Evolutionary conservation across 257 asterid genomes (phyloP), one percentile per base, ranked within the genome.

Genomic region (Lantana camara): DNA sequence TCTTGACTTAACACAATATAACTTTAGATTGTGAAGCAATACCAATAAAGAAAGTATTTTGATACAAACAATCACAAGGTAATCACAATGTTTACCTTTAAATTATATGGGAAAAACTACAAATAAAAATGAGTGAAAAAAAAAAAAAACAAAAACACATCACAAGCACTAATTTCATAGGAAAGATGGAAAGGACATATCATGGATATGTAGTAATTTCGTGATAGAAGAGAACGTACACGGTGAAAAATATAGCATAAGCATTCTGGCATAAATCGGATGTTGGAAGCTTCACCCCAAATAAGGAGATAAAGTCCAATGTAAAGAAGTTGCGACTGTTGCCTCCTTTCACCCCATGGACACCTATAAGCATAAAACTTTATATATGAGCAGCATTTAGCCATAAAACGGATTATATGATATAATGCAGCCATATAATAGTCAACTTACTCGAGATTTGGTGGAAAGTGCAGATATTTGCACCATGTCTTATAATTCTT

Each of bases 211-310:
- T 40, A 38, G 9, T 24, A 44, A 60, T 42, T 58, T 57, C 24
- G 42, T 48, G 23, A 60, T 24, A 63, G 49, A 72, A 74, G 64
- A 71, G 67, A 78, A 61, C 91, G 32, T 88, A 94, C 99, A 68
- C 67, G 78, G 75, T 94, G 99, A 78, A 94, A 94, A 41, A 94
- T 88, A 77, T 90, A 94, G 88, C 99, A 94, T 47, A 94, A 57
- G 82, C 99, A 94, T 67, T 94, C 99, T 16, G 99, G 99, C 99
- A 94, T 94, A 68, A 94, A 94, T 16, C 99, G 95, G 63, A 94
- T 76, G 64, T 94, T 94, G 63, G 99, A 94, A 75, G 97, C 97
- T 90, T 94, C 99, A 15, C 99, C 97, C 99, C 99, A 94, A 47
- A 94, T 90, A 73, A 94, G 95, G 73, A 94, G 96, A 88, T 89